phyloP scores from a whole-genome alignment of 768 basidiomycete genomes.

The Lactifluus subvellereus region DNA sequence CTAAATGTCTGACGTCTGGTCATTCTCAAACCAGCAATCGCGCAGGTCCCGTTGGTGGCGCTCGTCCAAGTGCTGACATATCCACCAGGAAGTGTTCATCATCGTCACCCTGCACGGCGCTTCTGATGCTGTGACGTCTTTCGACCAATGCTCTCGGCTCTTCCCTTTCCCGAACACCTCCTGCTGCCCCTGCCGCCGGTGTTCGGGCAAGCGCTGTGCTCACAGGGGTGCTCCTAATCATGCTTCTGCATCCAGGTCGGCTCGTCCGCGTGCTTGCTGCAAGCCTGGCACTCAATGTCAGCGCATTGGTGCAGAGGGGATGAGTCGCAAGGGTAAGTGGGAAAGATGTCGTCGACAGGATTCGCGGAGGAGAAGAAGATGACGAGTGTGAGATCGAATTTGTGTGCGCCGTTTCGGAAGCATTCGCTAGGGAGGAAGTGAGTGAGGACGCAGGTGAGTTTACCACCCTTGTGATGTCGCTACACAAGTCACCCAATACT shows the following conservation, averaged over 20 bases:
- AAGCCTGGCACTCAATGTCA: constrained; percentile 72
- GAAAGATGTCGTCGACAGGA: constrained; percentile 28
- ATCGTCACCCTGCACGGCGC: constrained; percentile 38
- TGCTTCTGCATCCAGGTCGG: constrained; percentile 63
- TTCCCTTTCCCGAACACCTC: constrained; percentile 35
- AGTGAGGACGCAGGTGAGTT: constrained; percentile 77
- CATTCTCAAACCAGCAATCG: constrained; percentile 47
- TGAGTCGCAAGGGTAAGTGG: constrained; percentile 42
- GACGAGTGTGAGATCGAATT: constrained; percentile 58
- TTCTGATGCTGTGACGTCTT: constrained; percentile 63
- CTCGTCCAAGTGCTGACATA: constrained; percentile 39
- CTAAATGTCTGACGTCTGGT: constrained; percentile 81
- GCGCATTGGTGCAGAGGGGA: constrained; percentile 57
- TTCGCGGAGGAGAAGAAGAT: constrained; percentile 44
- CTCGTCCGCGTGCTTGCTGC: constrained; percentile 73
- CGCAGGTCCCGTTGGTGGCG: constrained; percentile 38
- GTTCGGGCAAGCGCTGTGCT: constrained; percentile 34
- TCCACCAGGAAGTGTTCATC: constrained; percentile 30
- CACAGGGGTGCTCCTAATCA: constrained; percentile 55
- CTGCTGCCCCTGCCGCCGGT: constrained; percentile 29
- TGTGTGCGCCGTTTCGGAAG: constrained; percentile 75
- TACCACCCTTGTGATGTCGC: not conserved
- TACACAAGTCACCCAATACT: too few species aligned
- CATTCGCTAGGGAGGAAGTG: constrained; percentile 59
- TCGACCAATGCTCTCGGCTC: constrained; percentile 62